Base-by-base conservation (phyloP, 305 asterid species). In the Solanum hybrid region DNA sequence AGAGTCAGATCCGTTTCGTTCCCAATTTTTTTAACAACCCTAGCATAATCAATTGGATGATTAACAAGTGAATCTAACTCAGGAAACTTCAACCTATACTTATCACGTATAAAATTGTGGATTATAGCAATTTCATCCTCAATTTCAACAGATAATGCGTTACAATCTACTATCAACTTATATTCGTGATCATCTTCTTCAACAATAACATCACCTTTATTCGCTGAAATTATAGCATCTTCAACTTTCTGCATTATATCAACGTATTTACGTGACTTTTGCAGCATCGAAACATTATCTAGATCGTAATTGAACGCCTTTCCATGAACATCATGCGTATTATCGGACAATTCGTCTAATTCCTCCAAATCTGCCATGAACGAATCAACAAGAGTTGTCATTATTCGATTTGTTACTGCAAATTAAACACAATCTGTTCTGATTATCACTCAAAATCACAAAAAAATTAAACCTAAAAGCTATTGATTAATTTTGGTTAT, bases 41-140 rank as follows among this genome's bases (percentile, higher is more conserved):
- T 94, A 80, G 99, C 98, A 91, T 97, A 97, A 90, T 97, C 99
- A 78, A 97, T 94, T 5, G 98, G 99, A 91, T 96, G 98, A 91
- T 94, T 96, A 75, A 97, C 98, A 40, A 97, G 93, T 26, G 98
- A 94, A 37, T 97, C 98, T 86, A 97, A 97, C 90, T 97, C 98
- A 2, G 99, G 99, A 78, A 97, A 97, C 85, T 95, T 97, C 73
- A 94, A 80, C 17, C 98, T 93, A 72, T 97, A 96, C 92, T 94
- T 97, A 92, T 95, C 98, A 0, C 98, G 97, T 80, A 97, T 95
- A 73, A 97, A 97, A 89, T 95, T 96, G 93, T 97, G 99, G 86
- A 95, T 95, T 79, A 95, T 93, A 89, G 92, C 94, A 35, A 95
- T 93, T 91, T 96, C 99, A 91, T 97, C 95, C 89, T 95, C 98